Base-by-base conservation (phyloP, 768 basidiomycete species). In the Xanthoconium purpureum region DNA sequence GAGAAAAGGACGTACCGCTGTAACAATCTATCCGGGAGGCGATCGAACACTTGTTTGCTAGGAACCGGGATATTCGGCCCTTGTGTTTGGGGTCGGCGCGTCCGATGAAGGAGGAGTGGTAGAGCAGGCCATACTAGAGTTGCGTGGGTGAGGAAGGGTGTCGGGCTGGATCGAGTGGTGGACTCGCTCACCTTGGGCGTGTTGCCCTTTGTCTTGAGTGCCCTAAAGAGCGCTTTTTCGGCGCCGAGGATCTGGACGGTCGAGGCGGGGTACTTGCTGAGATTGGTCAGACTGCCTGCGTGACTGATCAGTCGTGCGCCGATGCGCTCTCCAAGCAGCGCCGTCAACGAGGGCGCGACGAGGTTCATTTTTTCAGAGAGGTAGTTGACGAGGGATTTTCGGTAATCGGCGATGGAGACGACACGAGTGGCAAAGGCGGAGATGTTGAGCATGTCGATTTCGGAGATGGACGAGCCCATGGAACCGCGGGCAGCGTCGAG, bases 241-340 rank as follows among this genome's bases (percentile, higher is more conserved):
- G 96, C 96, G 63, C 96, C 96, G 40, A 98, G 80, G 63, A 98
- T 98, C 74, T 98, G 96, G 40, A 98, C 96, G 14, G 96, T 98
- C 67, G 91, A 94, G 1, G 96, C 96, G 33, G 96, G 96, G 76
- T 98, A 98, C 77, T 98, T 98, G 81, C 90, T 91, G 55, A 98
- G 75, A 73, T 98, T 98, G 58, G 94, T 97, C 71, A 98, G 79
- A 65, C 92, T 94, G 28, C 96, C 96, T 18, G 96, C 95, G 68
- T 98, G 96, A 64, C 89, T 92, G 78, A 97, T 97, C 55, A 97
- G 75, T 47, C 94, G 80, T 12, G 94, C 94, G 44, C 92, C 91
- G 60, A 97, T 92, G 47, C 94, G 84, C 74, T 97, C 94, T 33
- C 94, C 94, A 4, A 96, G 83, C 54, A 96, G 78, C 15, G 92